These are phyloP conservation scores for Trypanosoma rangeli DNA, from an alignment of 208 protist species.

Conservation along the genomic window DNA sequence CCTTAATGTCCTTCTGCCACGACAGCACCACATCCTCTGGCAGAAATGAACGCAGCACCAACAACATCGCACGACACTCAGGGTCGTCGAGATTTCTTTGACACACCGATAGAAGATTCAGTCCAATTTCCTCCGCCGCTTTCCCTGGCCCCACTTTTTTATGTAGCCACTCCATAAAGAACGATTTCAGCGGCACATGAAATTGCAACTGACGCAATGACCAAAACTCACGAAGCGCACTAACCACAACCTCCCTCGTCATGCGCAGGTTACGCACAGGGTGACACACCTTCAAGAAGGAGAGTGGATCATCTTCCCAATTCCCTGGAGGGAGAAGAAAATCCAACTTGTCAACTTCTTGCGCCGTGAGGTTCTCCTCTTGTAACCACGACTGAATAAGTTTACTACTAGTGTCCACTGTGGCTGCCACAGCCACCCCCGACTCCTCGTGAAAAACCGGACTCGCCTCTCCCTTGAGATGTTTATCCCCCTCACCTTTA, in stretches of 20 bases:
- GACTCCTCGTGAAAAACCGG: neutral
- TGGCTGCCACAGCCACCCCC: neutral
- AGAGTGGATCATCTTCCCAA: constrained; percentile 49
- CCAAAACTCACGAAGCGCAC: constrained; percentile 68
- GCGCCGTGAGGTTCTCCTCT: constrained; percentile 58
- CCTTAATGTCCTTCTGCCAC: constrained; percentile 39
- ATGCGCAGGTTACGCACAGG: constrained; percentile 75
- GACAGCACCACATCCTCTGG: constrained; percentile 61
- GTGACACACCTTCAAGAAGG: constrained; percentile 48
- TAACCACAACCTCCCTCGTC: constrained; percentile 34
- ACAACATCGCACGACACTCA: constrained; percentile 63
- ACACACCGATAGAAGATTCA: constrained; percentile 74
- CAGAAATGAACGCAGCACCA: constrained; percentile 58
- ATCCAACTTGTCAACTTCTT: constrained; percentile 57
- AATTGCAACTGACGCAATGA: constrained; percentile 30
- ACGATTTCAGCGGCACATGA: constrained; percentile 34
- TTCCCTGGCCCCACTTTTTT: constrained; percentile 39
- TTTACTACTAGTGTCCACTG: constrained; percentile 6
- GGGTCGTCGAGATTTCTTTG: constrained; percentile 59
- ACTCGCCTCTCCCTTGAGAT: neutral
- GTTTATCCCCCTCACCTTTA: too few species aligned
- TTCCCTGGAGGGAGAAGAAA: constrained; percentile 56
- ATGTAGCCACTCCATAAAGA: constrained; percentile 71
- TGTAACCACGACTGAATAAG: constrained; percentile 70
- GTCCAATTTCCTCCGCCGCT: constrained; percentile 49